phyloP scores from a whole-genome alignment of 371 early-diverging fungal species.

The Mucor racemosus region DNA sequence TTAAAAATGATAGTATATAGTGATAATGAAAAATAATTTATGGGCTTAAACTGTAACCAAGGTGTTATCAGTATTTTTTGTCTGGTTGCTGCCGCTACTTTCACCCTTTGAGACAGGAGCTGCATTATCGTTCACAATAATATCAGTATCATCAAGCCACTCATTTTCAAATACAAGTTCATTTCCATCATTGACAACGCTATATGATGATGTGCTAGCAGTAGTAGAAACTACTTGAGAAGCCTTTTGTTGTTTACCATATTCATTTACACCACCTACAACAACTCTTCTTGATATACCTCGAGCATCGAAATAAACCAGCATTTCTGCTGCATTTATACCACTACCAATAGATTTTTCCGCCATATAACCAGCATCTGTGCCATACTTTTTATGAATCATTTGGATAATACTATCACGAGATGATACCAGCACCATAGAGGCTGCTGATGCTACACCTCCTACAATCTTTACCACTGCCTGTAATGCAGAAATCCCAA shows the following conservation, averaged over 20 bases:
- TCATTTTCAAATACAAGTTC: constrained; percentile 9
- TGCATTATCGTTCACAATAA: neutral
- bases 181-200: neutral
- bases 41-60: too few species aligned
- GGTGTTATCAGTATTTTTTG: neutral
- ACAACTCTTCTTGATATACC: constrained; percentile 43
- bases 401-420: constrained; percentile 38
- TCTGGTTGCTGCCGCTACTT: neutral
- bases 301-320: constrained; percentile 47
- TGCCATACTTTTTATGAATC: constrained; percentile 44
- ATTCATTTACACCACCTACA: neutral
- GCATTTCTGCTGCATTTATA: constrained; percentile 28
- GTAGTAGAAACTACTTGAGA: neutral
- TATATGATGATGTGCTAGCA: neutral
- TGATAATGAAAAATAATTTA: too few species aligned
- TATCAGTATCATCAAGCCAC: neutral
- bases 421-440: constrained; percentile 33
- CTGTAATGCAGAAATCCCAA: constrained; percentile 41
- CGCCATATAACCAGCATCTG: constrained; percentile 43
- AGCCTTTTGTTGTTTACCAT: neutral
- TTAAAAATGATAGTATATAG: neutral
- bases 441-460: constrained; percentile 40
- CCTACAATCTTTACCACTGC: constrained; percentile 40
- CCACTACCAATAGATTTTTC: constrained; percentile 38
- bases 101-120: too few species aligned